These are phyloP conservation scores for Colletotrichum orbiculare DNA, from an alignment of 2,329 filamentous ascomycete genomes.

Conservation along the genomic window DNA sequence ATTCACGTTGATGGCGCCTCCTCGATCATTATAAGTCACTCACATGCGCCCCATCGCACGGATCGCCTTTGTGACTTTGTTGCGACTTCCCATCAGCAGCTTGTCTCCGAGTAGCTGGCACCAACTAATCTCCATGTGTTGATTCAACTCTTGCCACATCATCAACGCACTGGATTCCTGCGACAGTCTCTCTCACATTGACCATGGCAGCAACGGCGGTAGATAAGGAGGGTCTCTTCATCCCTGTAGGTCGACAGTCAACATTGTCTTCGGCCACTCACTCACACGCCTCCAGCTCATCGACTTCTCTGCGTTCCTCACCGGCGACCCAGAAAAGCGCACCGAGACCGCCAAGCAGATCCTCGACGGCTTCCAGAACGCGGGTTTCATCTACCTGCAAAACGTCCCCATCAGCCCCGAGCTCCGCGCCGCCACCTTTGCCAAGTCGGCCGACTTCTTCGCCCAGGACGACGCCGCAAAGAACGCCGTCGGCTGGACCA, in stretches of 20 bases:
- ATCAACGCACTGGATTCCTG: not conserved
- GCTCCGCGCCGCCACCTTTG: slow-evolving; percentile 71
- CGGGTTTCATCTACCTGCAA: slow-evolving; percentile 90
- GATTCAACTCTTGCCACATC: not conserved
- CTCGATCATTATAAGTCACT: slow-evolving; percentile 27
- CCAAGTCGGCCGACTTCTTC: slow-evolving; percentile 78
- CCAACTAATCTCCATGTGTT: not conserved
- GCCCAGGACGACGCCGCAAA: slow-evolving; percentile 70
- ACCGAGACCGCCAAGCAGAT: slow-evolving; percentile 76
- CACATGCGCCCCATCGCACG: slow-evolving; percentile 11
- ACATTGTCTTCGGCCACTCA: slow-evolving; percentile 22
- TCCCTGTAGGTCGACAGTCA: slow-evolving; percentile 59
- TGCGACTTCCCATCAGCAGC: slow-evolving; percentile 14
- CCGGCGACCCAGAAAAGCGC: slow-evolving; percentile 70
- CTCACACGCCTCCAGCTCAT: slow-evolving; percentile 67
- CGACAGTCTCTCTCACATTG: slow-evolving; percentile 5
- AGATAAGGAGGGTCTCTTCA: slow-evolving; percentile 63
- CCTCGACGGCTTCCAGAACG: slow-evolving; percentile 82
- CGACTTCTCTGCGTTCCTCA: slow-evolving; percentile 80
- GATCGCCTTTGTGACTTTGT: slow-evolving; percentile 21
- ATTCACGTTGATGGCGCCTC: not conserved
- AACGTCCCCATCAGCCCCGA: slow-evolving; percentile 77
- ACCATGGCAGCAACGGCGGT: slow-evolving; percentile 57
- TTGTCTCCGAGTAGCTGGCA: slow-evolving; percentile 1
- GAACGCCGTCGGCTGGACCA: slow-evolving; percentile 75